Evolutionary conservation across 352 stramenopile species (phyloP).

Genomic region (Phytophthora vignae): DNA sequence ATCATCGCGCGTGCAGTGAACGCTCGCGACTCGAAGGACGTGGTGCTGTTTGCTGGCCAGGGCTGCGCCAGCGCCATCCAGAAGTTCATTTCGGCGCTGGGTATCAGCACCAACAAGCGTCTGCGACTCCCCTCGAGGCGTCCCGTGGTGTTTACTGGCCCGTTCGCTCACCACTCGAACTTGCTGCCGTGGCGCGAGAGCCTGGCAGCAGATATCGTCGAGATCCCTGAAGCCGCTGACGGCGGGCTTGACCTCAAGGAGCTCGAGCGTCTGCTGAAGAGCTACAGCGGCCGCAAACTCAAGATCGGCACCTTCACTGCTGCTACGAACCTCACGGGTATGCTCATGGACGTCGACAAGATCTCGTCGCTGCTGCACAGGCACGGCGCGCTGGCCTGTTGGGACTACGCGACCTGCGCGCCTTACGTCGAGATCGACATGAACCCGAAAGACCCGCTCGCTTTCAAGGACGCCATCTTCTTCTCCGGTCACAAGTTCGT

Average conservation of each 20-base stretch:
- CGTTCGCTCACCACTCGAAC: slow-evolving; percentile 98
- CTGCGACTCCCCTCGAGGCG: slow-evolving; percentile 36
- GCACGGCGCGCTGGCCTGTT: slow-evolving; percentile 93
- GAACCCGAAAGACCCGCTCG: slow-evolving; percentile 83
- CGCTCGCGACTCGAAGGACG: slow-evolving; percentile 89
- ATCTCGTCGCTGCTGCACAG: slow-evolving; percentile 92
- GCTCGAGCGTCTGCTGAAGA: slow-evolving; percentile 57
- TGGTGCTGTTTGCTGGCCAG: slow-evolving; percentile 95
- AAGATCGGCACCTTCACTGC: slow-evolving; percentile 93
- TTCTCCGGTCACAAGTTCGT: slow-evolving; percentile 98
- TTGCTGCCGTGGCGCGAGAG: slow-evolving; percentile 97
- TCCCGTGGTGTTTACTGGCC: slow-evolving; percentile 92
- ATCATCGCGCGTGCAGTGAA: slow-evolving; percentile 92
- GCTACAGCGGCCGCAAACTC: slow-evolving; percentile 57
- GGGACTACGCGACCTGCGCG: slow-evolving; percentile 96
- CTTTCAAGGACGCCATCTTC: slow-evolving; percentile 95
- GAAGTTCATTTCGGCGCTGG: slow-evolving; percentile 81
- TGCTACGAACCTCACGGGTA: slow-evolving; percentile 95
- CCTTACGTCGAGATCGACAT: slow-evolving; percentile 96
- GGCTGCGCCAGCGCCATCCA: slow-evolving; percentile 87
- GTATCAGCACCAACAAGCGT: slow-evolving; percentile 45
- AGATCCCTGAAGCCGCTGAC: slow-evolving; percentile 61
- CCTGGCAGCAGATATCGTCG: slow-evolving; percentile 72
- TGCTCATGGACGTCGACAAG: slow-evolving; percentile 89
- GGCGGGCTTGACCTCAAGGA: slow-evolving; percentile 64